These are phyloP conservation scores for Cryptococcus sp. DNA, from an alignment of 1,284 basidiomycete genomes.

Conservation along the genomic window DNA sequence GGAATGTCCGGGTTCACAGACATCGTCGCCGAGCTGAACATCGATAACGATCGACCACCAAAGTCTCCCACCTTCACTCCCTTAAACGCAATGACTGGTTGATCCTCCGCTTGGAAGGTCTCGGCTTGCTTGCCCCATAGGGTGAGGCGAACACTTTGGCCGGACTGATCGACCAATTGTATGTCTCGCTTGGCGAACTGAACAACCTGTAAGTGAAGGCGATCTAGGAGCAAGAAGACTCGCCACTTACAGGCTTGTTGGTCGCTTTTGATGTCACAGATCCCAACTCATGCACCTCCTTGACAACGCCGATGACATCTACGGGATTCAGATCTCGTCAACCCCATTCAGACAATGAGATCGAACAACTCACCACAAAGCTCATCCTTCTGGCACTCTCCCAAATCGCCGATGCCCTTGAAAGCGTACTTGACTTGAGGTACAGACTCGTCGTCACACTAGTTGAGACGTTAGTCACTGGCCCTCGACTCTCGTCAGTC, in stretches of 20 bases:
- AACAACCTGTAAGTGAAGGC: neutral
- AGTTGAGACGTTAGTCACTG: constrained; percentile 13
- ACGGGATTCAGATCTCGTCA: constrained; percentile 1
- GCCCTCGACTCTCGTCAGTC: neutral
- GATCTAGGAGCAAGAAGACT: neutral
- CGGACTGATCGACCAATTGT: constrained; percentile 81
- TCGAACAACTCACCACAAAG: constrained; percentile 65
- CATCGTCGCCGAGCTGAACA: constrained; percentile 70
- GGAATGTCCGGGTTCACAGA: constrained; percentile 83
- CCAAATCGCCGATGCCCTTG: constrained; percentile 66
- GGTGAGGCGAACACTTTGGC: constrained; percentile 79
- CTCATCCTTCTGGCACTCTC: constrained; percentile 70
- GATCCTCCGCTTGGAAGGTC: constrained; percentile 62
- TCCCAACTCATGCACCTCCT: constrained; percentile 69
- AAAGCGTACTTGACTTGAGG: constrained; percentile 85
- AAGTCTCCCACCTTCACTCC: constrained; percentile 94
- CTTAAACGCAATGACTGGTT: constrained; percentile 87
- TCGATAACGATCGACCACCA: constrained; percentile 82
- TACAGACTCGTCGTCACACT: constrained; percentile 73
- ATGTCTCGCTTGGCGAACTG: constrained; percentile 86
- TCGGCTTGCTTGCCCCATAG: constrained; percentile 97
- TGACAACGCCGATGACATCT: constrained; percentile 87
- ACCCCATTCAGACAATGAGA: neutral
- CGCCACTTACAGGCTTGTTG: constrained; percentile 63
- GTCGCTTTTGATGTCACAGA: constrained; percentile 74